Evolutionary conservation across 1,139 yeast species (phyloP), one percentile per base, ranked within the genome.

Genomic region (Petasospora fabianii): DNA sequence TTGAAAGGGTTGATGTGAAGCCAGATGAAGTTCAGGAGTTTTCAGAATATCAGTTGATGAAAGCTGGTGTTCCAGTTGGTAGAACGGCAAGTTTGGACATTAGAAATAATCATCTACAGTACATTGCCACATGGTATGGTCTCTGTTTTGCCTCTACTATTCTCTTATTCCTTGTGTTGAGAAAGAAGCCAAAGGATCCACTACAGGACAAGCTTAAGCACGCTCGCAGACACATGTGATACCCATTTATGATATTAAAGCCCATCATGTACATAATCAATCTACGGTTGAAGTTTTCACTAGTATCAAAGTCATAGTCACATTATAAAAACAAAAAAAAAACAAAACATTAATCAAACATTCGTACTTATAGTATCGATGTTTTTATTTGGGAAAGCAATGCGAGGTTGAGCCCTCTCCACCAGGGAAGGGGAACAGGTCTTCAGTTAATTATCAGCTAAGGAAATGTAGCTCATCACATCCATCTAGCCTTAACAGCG

Each of bases 41-140:
- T 41, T 58, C 62, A 12, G 67, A 64, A 42, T 58, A 54, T 41
- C 79, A 73, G 54, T 80, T 84, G 49, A 66, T 77, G 39, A 73
- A 72, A 39, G 80, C 85, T 14, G 99, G 98, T 35, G 94, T 90
- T 5, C 99, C 99, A 4, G 62, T 94, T 19, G 98, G 96, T 1
- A 78, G 83, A 39, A 65, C 72, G 6, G 94, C 97, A 12, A 77
- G 77, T 54, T 78, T 92, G 22, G 88, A 81, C 47, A 73, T 87
- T 56, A 77, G 84, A 49, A 94, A 92, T 61, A 88, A 90, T 56
- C 99, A 92, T 59, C 66, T 90, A 61, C 96, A 92, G 61, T 92
- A 92, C 60, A 67, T 92, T 54, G 76, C 87, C 17, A 92, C 99
- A 0, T 92, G 99, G 99, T 92, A 86, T 59, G 96, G 95, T 0